Evolutionary conservation across 208 protist species (phyloP), one percentile per base, ranked within the genome.

Genomic region (Crithidia sp.): DNA sequence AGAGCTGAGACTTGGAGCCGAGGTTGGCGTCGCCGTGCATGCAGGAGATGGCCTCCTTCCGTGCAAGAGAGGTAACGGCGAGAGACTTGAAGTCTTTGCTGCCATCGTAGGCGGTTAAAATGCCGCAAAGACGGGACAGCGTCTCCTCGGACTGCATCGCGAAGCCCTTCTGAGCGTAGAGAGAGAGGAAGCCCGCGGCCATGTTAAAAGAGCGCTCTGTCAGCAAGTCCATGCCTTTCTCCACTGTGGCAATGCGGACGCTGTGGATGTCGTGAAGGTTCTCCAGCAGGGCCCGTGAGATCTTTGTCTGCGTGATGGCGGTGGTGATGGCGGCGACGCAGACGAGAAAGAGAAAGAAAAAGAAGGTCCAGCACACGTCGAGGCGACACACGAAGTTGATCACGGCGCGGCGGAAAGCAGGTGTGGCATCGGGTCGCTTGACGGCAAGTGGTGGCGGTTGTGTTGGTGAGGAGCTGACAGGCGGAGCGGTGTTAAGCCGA

Each of bases 21-120:
- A 69, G 41, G 4, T 57, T 69, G 4, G n/a, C 40, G 36, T 54
- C n/a, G 2, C 60, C 70, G 17, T 75, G 70, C 44, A 75, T 67
- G 52, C 70, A 71, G 43, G 55, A 63, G 37, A 71, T 44, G 43
- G 52, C 40, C 28, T 63, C 67, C 4, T 63, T 59, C 39, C 36
- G 17, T 41, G 9, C 17, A 4, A 71, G 44, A 4, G 64, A 69
- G 3, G 52, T 59, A 39, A 69, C 64, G 10, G 53, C 39, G 9
- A 69, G 64, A 4, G 71, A 60, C 41, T 4, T 0, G 13, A 63
- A 13, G 62, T 36, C 16, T 2, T 7, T 39, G 4, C 17, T 7
- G 5, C 10, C 13, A 47, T 76, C 64, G 63, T 53, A 70, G 3
- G 56, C 45, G 2, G 28, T 4, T 13, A 76, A 53, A 19, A 70